Evolutionary conservation across 306 rosid genomes (phyloP).

Genomic region (Medicago lupulina): DNA sequence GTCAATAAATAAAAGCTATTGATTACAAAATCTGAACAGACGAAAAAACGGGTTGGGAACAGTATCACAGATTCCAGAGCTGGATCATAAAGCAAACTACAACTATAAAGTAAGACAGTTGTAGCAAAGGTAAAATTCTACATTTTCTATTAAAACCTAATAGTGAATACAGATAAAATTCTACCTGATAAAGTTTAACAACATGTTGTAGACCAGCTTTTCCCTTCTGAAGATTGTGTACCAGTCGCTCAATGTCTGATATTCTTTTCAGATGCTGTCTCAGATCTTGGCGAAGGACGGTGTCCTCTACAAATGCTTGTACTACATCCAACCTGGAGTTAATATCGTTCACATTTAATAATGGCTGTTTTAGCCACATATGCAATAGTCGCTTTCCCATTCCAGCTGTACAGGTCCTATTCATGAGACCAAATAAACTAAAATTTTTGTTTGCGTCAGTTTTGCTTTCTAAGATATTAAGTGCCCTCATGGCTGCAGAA

Average conservation of each 20-base stretch:
- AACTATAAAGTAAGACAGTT: conserved; percentile 32
- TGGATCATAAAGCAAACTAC: conserved; percentile 39
- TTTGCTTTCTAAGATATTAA: conserved; percentile 89
- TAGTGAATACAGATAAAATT: conserved; percentile 6
- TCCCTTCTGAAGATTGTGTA: conserved; percentile 75
- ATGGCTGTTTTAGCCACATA: conserved; percentile 97
- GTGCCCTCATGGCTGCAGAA: conserved; percentile 93
- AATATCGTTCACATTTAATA: conserved; percentile 77
- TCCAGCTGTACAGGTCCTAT: conserved; percentile 97
- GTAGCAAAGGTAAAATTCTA: conserved; percentile 24
- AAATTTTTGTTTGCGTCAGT: conserved; percentile 96
- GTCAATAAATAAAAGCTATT: conserved; percentile 2
- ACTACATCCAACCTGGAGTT: conserved; percentile 86
- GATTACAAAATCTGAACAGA: conserved; percentile 3
- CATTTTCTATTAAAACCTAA: conserved; percentile 25
- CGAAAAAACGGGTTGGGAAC: conserved; percentile 1
- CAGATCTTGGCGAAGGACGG: conserved; percentile 79
- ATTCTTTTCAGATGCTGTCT: conserved; percentile 94
- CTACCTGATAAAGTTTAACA: conserved; percentile 96
- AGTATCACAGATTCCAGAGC: conserved; percentile 25
- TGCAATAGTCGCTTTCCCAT: conserved; percentile 94
- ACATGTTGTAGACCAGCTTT: conserved; percentile 90
- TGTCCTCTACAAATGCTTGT: conserved; percentile 92
- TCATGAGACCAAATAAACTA: conserved; percentile 94
- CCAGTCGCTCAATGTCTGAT: conserved; percentile 85